Conservation (phyloP, 441 rosid genomes). For the Adansonia madagascariensis region DNA sequence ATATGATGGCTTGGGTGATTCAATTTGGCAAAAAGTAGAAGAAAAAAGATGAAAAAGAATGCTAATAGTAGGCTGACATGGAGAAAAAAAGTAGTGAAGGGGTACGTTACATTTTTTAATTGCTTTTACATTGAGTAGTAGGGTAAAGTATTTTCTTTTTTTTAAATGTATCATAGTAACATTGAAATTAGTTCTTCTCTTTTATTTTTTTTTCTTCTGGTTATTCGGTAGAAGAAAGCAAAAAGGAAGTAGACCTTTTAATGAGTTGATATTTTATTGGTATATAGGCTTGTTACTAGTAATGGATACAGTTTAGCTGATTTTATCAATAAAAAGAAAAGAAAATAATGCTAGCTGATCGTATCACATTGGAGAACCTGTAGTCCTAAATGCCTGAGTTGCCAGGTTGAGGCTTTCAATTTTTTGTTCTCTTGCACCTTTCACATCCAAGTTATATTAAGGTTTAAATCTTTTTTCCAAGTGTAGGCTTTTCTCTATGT, state of each 20-base stretch:
- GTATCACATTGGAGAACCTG: not conserved
- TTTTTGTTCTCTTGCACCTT: not conserved
- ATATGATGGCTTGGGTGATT: constrained; percentile 13
- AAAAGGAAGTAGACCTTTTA: not conserved
- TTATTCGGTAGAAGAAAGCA: not conserved
- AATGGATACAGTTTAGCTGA: not conserved
- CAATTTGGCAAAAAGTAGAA: not conserved
- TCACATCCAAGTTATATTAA: not conserved
- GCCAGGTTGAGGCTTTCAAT: not conserved
- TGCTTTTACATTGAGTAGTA: not conserved
- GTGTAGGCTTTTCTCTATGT: not conserved
- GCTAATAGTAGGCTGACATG: not conserved
- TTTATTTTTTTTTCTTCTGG: not conserved
- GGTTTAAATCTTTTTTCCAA: not conserved
- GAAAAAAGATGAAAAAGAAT: not conserved
- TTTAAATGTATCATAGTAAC: not conserved
- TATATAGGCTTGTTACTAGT: not conserved
- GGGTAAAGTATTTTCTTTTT: not conserved
- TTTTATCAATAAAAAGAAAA: constrained; percentile 1
- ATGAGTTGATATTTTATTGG: not conserved
- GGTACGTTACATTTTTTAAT: not conserved
- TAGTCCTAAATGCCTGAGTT: not conserved
- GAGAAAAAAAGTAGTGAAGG: not conserved
- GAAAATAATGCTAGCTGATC: not conserved
- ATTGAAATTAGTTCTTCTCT: not conserved